Base-by-base conservation (phyloP, 2,329 filamentous ascomycete genomes). In the Aspergillus sp. region DNA sequence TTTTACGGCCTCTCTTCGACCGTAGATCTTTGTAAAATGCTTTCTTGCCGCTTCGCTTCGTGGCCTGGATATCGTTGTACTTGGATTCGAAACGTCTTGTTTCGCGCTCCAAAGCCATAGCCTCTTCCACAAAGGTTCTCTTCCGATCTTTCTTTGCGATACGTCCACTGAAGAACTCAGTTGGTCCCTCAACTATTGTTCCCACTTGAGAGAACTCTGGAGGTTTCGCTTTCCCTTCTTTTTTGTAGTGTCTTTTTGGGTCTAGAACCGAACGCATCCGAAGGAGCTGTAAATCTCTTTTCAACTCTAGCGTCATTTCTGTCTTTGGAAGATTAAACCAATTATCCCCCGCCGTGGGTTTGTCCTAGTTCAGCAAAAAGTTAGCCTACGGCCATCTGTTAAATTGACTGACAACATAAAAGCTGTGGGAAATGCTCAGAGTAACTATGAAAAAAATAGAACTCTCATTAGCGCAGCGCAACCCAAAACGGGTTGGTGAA, bases 271-370 rank as follows among this genome's bases (percentile, higher is more conserved):
- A 85, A 66, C 93, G 83, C 85, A 96, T 91, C 55, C 88, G 84
- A 50, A 98, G 75, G 9, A 97, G 75, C 68, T 96, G 90, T 44
- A 96, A 76, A 64, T 98, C 91, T 57, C 89, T 81, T 70, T 90
- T 95, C 52, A 96, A 76, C 62, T 94, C 84, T 7, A 89, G 82
- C 0, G 90, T 95, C 44, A 95, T 71, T 44, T 88, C 77, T 22
- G 91, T 96, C 60, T 84, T 84, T 5, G 90, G 90, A 46, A 98
- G 76, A 59, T 94, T 80, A 72, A 86, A 97, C 91, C 91, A 97
- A 49, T 86, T 76, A 13, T 83, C 70, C 41, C 91, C 93, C 44
- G 90, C 86, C 52, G 84, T 86, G 49, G 78, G 74, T 66, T 79
- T 81, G 60, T 80, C 79, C 62, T 37, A 33, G 42, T 35, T 67